Evolutionary conservation across 805 yeast species (phyloP), one percentile per base, ranked within the genome.

Genomic region (Kodamaea neixiangensis): DNA sequence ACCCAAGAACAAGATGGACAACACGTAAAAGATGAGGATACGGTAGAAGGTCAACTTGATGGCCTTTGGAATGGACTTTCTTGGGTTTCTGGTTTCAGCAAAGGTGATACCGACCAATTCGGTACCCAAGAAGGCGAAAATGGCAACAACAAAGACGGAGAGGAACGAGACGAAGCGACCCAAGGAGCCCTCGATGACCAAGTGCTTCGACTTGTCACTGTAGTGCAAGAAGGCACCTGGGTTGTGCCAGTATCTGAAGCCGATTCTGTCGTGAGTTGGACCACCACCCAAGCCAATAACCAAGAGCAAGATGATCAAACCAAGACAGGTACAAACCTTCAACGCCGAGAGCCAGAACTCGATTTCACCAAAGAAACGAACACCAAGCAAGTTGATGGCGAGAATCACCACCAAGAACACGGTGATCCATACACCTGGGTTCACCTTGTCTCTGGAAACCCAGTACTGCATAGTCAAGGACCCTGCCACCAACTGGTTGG

Each of bases 231-330:
- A 86, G 0, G 89, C 86, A 54, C 91, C 92, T 0, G 91, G 90
- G 54, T 80, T 62, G 41, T 75, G 65, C 89, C 89, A 86, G 68
- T 74, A 86, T 60, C 87, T 76, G 71, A 85, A 87, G 1, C 92
- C 93, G 31, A 80, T 68, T 66, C 93, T 77, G 58, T 86, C 90
- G 59, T 84, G 85, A 40, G 76, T 75, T 55, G 93, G 92, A 22
- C 84, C 88, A 49, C 94, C 96, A 53, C 96, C 96, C 50, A 83
- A 72, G 70, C 86, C 85, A 53, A 87, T 79, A 51, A 84, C 69
- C 56, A 86, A 76, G 48, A 86, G 71, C 47, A 86, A 65, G 13
- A 88, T 53, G 51, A 88, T 86, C 44, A 87, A 72, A n/a, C 87
- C 91, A 39, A 83, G 56, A 71, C 83, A 80, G 5, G 87, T 82